Evolutionary conservation across 192 early-diverging fungal species (phyloP), one percentile per base, ranked within the genome.

Genomic region (Podila clonocystis): DNA sequence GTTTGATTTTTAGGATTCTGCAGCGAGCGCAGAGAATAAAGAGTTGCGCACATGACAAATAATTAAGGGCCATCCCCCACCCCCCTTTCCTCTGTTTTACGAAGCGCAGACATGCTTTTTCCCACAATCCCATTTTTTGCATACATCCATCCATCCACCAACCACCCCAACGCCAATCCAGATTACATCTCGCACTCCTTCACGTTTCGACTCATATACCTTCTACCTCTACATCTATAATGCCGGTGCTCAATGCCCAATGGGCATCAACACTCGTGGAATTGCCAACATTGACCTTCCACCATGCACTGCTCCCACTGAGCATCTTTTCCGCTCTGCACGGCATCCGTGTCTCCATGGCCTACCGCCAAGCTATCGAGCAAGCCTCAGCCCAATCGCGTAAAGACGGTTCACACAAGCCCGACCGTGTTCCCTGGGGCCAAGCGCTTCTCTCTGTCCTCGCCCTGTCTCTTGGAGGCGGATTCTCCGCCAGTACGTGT

Each of bases 251-350:
- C 33, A 58, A 22, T 29, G 67, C 70, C 26, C 77, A 80, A 26
- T 80, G 77, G 77, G 70, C 77, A 6, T 59, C 77, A 7, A 61
- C 70, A 1, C 38, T 80, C 9, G 71, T 80, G 15, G 77, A 80
- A 33, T 49, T 80, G 49, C 77, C 77, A 4, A 80, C 77, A 3
- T 57, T 80, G 13, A 80, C 77, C 45, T 72, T 80, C 34, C 77
- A 80, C 31, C 61, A 73, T 5, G 77, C 77, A 5, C 29, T 80
- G 9, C 67, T 80, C 4, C 77, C 77, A 1, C 58, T 80, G n/a
- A 80, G 77, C 71, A 73, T 80, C 71, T 80, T 80, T 48, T 80
- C 64, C 0, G 66, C 71, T 0, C 34, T 80, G 30, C 77, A 80
- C 26, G 77, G 77, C 9, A 80, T 80, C 58, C 70, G 71, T 31